Base-by-base conservation (phyloP, 352 stramenopile genomes). In the Pilasporangium apinafurcum region DNA sequence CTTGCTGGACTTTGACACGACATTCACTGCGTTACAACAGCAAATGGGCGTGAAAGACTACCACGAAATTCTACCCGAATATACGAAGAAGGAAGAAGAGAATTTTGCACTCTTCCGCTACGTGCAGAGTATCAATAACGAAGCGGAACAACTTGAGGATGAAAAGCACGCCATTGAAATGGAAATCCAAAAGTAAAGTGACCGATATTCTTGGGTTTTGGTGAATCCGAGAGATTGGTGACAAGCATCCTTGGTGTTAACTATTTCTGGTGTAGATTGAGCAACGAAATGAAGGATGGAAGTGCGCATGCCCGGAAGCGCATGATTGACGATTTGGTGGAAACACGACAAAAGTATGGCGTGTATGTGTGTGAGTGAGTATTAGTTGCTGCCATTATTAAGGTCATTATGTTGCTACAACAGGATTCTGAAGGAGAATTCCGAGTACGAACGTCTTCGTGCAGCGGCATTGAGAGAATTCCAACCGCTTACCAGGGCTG, bases 51-150 rank as follows among this genome's bases (percentile, higher is more conserved):
- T 77, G 12, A 62, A 73, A 30, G 68, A 86, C 51, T 85, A 73
- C 39, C 76, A 83, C 37, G 64, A 81, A 14, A 25, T 88, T 6
- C 45, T 85, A 5, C 48, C 53, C 14, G 61, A 78, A 22, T 86
- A 91, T 52, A 68, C 63, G 1, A 86, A 70, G 42, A 78, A 76
- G 29, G 78, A 91, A 41, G 78, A 87, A 33, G 74, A 91, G 21
- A 88, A 91, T 44, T 87, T 91, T 42, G 71, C 78, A 5, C 64
- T 86, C 32, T 91, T 86, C 27, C 69, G 73, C 39, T 87, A 91
- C 49, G 68, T 91, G 28, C 78, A 91, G 37, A 87, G 60, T 38
- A 73, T 83, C 13, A 87, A 77, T 51, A 87, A 86, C 41, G 78
- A 91, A 48, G 66, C 80, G 26, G 74, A 87, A 50, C 78, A 91